Conservation (phyloP, 345 rosid genomes). For the Luvunga scandens region DNA sequence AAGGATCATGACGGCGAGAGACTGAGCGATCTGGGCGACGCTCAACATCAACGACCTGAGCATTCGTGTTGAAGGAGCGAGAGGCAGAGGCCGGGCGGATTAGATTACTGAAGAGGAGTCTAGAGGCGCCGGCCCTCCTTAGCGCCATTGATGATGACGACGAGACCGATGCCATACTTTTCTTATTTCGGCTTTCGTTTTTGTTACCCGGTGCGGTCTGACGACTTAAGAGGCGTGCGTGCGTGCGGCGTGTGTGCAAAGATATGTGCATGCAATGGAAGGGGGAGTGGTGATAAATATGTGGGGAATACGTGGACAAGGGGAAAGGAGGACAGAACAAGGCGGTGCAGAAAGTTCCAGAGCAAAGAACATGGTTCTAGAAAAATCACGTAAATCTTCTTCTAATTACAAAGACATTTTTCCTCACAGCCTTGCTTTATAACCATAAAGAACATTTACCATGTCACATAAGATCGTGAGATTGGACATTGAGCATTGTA, state of each 20-base stretch:
- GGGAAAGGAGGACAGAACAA: background rate
- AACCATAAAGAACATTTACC: background rate
- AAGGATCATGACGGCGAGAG: slow-evolving; percentile 9
- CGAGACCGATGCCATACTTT: slow-evolving; percentile 46
- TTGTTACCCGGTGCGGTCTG: background rate
- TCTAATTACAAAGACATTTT: background rate
- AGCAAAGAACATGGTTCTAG: background rate
- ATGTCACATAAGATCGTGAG: background rate
- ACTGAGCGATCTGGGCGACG: slow-evolving; percentile 18
- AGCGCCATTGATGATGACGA: slow-evolving; percentile 25
- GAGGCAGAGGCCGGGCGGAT: slow-evolving; percentile 17
- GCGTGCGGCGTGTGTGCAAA: too few species aligned
- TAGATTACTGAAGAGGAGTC: slow-evolving; percentile 20
- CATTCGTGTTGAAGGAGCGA: slow-evolving; percentile 43
- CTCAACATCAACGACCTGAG: slow-evolving; percentile 27
- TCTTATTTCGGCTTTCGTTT: background rate
- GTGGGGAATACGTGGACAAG: slow-evolving; percentile 16
- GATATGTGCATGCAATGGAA: too few species aligned
- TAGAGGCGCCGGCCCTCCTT: slow-evolving; percentile 28
- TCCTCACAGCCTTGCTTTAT: too few species aligned
- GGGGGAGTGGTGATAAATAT: background rate
- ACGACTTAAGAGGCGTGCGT: background rate
- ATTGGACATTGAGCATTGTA: background rate
- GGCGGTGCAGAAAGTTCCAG: slow-evolving; percentile 18
- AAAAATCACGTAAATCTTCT: background rate